phyloP scores from a whole-genome alignment of 1,284 basidiomycete genomes.

The Malassezia psittaci region DNA sequence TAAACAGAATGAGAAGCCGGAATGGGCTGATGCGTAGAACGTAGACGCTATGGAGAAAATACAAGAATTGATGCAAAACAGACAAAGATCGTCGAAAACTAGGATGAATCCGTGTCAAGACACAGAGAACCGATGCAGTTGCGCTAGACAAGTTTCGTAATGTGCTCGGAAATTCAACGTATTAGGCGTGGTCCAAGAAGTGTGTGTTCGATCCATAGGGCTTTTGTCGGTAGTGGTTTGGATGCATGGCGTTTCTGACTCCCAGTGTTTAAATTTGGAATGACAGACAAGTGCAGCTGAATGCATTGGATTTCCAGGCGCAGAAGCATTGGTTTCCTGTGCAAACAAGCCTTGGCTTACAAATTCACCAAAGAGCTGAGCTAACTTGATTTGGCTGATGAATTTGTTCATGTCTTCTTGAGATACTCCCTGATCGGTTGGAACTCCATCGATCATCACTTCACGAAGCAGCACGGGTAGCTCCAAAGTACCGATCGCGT shows the following conservation, averaged over 20 bases:
- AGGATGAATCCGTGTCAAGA: neutral
- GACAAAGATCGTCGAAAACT: neutral
- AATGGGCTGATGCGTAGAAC: constrained; percentile 9
- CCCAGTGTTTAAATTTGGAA: neutral
- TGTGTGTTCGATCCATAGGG: neutral
- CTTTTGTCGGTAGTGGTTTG: neutral
- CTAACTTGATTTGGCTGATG: neutral
- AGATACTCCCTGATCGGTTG: neutral
- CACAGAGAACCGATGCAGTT: neutral
- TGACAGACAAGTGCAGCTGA: neutral
- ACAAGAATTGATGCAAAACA: neutral
- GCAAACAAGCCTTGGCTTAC: neutral
- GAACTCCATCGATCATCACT: neutral
- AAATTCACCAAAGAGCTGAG: neutral
- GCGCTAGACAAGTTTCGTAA: neutral
- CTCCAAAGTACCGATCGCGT: neutral
- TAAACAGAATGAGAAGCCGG: neutral
- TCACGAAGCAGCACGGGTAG: constrained; percentile 1
- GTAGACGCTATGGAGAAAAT: neutral
- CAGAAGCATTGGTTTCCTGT: neutral
- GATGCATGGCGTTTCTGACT: neutral
- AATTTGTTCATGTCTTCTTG: neutral
- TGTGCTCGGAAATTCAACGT: neutral
- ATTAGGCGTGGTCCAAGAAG: neutral
- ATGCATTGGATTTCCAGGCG: neutral